These are phyloP conservation scores for Erysimum cheiranthoides DNA, from an alignment of 345 rosid species.

Conservation along the genomic window DNA sequence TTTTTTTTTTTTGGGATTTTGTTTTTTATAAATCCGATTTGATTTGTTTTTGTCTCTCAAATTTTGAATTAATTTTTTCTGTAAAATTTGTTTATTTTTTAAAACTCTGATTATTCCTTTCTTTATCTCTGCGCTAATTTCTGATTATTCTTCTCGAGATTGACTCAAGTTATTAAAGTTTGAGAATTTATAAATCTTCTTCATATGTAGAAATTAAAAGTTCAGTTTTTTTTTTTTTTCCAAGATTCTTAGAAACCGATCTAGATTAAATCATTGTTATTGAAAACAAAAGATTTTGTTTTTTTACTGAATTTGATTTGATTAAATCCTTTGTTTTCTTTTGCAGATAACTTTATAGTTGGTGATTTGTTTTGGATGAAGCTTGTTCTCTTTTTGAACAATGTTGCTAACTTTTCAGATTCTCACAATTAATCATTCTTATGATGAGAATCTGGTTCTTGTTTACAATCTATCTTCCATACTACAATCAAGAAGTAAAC, in stretches of 20 bases:
- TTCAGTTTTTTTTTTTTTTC: too few relatives aligned
- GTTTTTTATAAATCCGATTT: not conserved
- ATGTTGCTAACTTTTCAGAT: slow-evolving; percentile 68
- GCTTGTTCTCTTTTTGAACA: slow-evolving; percentile 48
- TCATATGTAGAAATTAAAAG: not conserved
- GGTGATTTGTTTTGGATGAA: slow-evolving; percentile 51
- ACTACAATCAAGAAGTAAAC: slow-evolving; percentile 70
- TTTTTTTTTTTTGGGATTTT: not conserved
- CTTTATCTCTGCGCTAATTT: slow-evolving; percentile 5
- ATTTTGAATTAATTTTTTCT: not conserved
- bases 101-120: slow-evolving; percentile 29
- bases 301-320: not conserved
- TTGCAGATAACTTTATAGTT: slow-evolving; percentile 13
- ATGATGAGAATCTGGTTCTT: slow-evolving; percentile 61
- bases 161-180: not conserved
- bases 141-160: slow-evolving; percentile 24
- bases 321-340: not conserved
- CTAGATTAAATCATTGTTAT: not conserved
- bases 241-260: not conserved
- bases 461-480: slow-evolving; percentile 56
- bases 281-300: not conserved
- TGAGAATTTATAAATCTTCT: not conserved
- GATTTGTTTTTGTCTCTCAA: slow-evolving; percentile 19
- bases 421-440: slow-evolving; percentile 52
- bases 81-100: not conserved